A percentile compares a stretch with the other conserved stretches of the same genome.
phyloP scores from a whole-genome alignment of 768 basidiomycete species.

The Chalciporus sphaerocephalus region DNA sequence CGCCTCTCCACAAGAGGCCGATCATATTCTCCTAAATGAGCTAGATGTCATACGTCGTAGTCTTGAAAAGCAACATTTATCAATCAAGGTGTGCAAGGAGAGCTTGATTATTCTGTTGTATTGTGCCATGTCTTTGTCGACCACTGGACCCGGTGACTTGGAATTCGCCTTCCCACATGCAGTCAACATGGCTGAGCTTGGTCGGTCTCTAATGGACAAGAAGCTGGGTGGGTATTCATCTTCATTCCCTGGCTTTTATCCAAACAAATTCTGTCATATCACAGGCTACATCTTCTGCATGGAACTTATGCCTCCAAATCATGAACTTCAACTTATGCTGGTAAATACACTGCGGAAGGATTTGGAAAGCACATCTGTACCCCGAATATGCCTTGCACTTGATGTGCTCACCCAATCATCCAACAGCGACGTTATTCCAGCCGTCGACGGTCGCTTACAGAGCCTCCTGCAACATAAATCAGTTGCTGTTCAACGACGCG shows the following conservation, averaged over 20 bases:
- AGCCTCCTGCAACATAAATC: no score
- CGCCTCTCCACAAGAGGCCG: conserved; percentile 50
- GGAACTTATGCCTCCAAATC: conserved; percentile 61
- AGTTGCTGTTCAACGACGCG: conserved; percentile 57
- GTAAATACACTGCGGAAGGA: conserved; percentile 89
- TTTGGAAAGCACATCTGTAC: conserved; percentile 52
- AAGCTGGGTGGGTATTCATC: conserved; percentile 49
- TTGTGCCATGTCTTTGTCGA: conserved; percentile 51
- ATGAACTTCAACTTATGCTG: conserved; percentile 77
- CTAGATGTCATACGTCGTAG: conserved; percentile 52
- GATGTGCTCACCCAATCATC: conserved; percentile 61
- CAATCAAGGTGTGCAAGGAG: conserved; percentile 57
- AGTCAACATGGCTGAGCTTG: conserved; percentile 70
- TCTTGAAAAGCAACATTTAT: conserved; percentile 46
- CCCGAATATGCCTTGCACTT: conserved; percentile 67
- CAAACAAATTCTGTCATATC: not conserved
- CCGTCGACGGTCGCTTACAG: conserved; percentile 58
- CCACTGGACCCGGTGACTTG: conserved; percentile 42
- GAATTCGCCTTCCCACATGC: conserved; percentile 75
- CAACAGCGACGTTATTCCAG: conserved; percentile 68
- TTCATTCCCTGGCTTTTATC: not conserved
- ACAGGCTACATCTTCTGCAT: conserved; percentile 77
- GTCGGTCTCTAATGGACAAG: conserved; percentile 55
- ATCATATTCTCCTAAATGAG: conserved; percentile 57
- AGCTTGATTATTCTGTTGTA: conserved; percentile 66